phyloP scores from a whole-genome alignment of 129 eudicot genomes.

The Chrysanthemum seticuspe region DNA sequence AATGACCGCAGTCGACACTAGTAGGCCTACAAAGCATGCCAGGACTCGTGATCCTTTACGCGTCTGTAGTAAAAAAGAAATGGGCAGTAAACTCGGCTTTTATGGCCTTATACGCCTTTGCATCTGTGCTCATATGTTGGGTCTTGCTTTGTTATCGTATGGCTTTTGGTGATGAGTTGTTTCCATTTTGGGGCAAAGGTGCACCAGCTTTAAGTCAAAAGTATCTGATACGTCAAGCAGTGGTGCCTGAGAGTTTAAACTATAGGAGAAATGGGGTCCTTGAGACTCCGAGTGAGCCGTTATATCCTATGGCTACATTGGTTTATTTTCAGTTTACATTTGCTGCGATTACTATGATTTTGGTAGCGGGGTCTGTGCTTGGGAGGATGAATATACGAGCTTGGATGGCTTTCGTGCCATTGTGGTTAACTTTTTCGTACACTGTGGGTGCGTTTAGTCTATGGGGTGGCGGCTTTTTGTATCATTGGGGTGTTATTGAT shows the following conservation, averaged over 20 bases:
- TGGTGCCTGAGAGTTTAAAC: conserved; percentile 53
- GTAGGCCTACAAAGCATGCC: conserved; percentile 87
- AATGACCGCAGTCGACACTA: conserved; percentile 58
- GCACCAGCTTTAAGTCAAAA: conserved; percentile 63
- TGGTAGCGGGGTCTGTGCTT: conserved; percentile 69
- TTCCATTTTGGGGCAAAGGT: conserved; percentile 80
- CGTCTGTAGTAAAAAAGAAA: conserved; percentile 69
- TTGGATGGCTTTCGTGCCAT: conserved; percentile 87
- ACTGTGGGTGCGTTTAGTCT: conserved; percentile 74
- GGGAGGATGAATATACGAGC: conserved; percentile 79
- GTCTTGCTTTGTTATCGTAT: conserved; percentile 60
- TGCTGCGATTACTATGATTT: conserved; percentile 62
- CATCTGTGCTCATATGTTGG: conserved; percentile 77
- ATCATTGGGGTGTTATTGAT: conserved; percentile 81
- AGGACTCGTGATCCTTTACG: conserved; percentile 70
- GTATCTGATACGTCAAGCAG: conserved; percentile 46
- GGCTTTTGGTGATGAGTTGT: conserved; percentile 68
- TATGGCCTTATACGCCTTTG: conserved; percentile 83
- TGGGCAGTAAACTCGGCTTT: conserved; percentile 92
- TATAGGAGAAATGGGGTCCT: conserved; percentile 27
- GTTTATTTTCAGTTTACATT: conserved; percentile 73
- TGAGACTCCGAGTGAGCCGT: conserved; percentile 43
- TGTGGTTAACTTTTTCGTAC: conserved; percentile 69
- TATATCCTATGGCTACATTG: conserved; percentile 59
- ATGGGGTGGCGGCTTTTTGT: conserved; percentile 83